These are phyloP conservation scores for Aspergillus intermedius DNA, from an alignment of 2,329 filamentous ascomycete species.

Conservation along the genomic window DNA sequence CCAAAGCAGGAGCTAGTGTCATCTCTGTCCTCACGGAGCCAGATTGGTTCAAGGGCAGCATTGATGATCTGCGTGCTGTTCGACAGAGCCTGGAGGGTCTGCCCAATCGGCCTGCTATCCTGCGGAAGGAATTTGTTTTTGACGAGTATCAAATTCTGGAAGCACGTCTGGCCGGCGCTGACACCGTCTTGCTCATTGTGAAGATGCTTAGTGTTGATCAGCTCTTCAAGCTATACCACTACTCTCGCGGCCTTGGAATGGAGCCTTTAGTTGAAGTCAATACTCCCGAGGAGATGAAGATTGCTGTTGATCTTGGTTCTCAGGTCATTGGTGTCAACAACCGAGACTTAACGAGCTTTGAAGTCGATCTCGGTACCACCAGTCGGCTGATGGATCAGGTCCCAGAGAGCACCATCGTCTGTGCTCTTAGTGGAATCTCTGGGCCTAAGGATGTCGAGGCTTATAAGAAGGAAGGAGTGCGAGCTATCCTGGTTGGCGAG, in stretches of 20 bases:
- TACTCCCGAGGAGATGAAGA: constrained; percentile 84
- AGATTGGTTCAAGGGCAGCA: constrained; percentile 97
- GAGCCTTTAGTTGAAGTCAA: constrained; percentile 97
- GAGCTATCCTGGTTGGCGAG: constrained; percentile 89
- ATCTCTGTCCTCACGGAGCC: constrained; percentile 98
- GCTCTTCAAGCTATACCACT: constrained; percentile 73
- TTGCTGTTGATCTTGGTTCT: constrained; percentile 76
- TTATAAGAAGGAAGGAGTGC: constrained; percentile 83
- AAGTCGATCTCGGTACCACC: constrained; percentile 90
- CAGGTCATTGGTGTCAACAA: constrained; percentile 97
- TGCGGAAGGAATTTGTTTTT: constrained; percentile 96
- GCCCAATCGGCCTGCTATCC: constrained; percentile 82
- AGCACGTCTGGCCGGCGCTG: constrained; percentile 83
- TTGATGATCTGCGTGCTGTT: constrained; percentile 84
- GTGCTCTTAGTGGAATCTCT: constrained; percentile 89
- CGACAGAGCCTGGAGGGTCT: constrained; percentile 83
- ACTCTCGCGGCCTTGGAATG: constrained; percentile 88
- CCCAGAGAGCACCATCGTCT: constrained; percentile 77
- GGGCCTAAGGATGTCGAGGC: constrained; percentile 79
- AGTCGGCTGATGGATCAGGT: constrained; percentile 82
- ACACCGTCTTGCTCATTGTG: constrained; percentile 91
- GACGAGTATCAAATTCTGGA: constrained; percentile 98
- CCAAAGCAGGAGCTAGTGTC: constrained; percentile 86
- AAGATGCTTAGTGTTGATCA: constrained; percentile 85
- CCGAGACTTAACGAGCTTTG: constrained; percentile 90